A percentile compares a stretch with the other conserved stretches of the same genome.
phyloP scores from a whole-genome alignment of 164 flowering plant genomes.

The Dillenia suffruticosa region DNA sequence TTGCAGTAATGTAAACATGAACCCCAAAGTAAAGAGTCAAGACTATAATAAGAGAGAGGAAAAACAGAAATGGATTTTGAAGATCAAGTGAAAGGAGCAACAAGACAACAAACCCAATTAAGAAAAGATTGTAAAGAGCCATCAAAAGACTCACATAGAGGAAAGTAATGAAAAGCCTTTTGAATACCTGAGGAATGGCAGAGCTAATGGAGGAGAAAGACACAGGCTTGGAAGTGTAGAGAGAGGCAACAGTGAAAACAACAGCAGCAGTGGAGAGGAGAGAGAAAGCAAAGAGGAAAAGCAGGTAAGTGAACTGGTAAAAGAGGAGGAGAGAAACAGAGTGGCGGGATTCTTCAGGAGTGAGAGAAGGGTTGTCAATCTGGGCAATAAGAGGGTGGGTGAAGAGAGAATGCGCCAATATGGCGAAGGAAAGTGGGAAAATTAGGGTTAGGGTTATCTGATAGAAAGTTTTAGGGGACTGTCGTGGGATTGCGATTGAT shows the following conservation, averaged over 20 bases:
- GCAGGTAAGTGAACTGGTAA: constrained; percentile 64
- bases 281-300: constrained; percentile 88
- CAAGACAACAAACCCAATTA: constrained; percentile 30
- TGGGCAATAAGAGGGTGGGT: constrained; percentile 58
- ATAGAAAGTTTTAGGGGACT: constrained; percentile 57
- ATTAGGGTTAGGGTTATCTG: constrained; percentile 76
- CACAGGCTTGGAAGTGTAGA: constrained; percentile 76
- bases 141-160: constrained; percentile 52
- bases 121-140: constrained; percentile 47
- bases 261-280: constrained; percentile 93
- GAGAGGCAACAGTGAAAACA: constrained; percentile 88
- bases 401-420: constrained; percentile 80
- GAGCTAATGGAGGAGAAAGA: constrained; percentile 57
- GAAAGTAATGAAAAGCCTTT: constrained; percentile 65
- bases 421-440: constrained; percentile 90
- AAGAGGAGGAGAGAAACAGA: constrained; percentile 41
- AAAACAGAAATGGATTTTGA: constrained; percentile 25
- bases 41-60: constrained; percentile 27
- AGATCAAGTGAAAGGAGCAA: constrained; percentile 43
- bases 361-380: constrained; percentile 22
- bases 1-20: constrained; percentile 78
- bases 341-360: constrained; percentile 28
- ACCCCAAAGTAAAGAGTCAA: constrained; percentile 45
- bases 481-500: constrained; percentile 60
- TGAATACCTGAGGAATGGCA: constrained; percentile 72